These are phyloP conservation scores for Lactarius trivialis DNA, from an alignment of 768 basidiomycete genomes.

Conservation along the genomic window DNA sequence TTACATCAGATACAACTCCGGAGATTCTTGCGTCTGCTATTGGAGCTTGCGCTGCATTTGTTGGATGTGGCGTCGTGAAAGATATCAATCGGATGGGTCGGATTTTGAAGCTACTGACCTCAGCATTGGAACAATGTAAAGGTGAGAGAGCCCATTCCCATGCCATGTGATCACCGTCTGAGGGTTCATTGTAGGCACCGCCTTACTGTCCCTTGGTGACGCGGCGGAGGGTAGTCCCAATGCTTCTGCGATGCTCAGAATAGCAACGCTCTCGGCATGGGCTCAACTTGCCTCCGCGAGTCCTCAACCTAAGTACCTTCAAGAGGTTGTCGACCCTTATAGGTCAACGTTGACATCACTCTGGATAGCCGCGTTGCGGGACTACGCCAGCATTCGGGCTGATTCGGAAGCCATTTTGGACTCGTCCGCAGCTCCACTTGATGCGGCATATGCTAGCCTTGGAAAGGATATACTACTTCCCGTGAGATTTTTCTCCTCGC, in stretches of 20 bases:
- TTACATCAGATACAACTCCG: conserved; percentile 90
- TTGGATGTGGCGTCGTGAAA: conserved; percentile 91
- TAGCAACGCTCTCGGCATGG: conserved; percentile 93
- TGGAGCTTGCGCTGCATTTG: conserved; percentile 89
- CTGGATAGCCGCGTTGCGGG: conserved; percentile 84
- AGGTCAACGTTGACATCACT: conserved; percentile 64
- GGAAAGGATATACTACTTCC: conserved; percentile 89
- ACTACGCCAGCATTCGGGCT: conserved; percentile 86
- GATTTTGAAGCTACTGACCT: conserved; percentile 82
- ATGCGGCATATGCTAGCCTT: conserved; percentile 79
- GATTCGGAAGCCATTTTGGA: conserved; percentile 85
- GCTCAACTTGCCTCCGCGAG: conserved; percentile 84
- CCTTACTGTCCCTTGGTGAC: conserved; percentile 80
- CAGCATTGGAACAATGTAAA: conserved; percentile 84
- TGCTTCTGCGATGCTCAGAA: conserved; percentile 89
- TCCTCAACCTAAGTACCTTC: conserved; percentile 64
- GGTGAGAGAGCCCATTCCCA: conserved; percentile 38
- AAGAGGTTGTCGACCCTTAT: conserved; percentile 78
- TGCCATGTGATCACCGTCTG: not conserved
- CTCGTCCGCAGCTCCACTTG: conserved; percentile 63
- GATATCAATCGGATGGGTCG: conserved; percentile 90
- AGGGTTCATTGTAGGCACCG: conserved; percentile 49
- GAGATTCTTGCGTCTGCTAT: conserved; percentile 92
- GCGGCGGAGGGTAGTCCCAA: conserved; percentile 85
- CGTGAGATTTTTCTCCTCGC: conserved; percentile 40